Conservation (phyloP, 441 rosid species). For the Adansonia madagascariensis region DNA sequence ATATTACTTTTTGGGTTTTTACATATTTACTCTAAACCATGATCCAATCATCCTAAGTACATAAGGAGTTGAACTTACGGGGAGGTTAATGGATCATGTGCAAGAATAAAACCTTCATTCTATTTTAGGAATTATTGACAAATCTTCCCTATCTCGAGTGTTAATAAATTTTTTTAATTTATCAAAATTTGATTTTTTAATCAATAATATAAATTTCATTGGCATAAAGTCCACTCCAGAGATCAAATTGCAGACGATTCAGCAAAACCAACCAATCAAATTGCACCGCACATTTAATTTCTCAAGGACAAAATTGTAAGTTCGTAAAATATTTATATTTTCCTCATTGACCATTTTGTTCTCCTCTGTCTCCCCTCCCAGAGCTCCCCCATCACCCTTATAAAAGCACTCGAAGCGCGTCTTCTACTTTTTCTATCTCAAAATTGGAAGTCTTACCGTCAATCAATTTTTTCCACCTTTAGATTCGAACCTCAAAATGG, state of each 20-base stretch:
- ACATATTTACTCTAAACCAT: background rate
- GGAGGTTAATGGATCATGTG: no score
- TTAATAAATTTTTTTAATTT: no score
- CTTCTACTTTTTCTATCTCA: background rate
- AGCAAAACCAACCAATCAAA: background rate
- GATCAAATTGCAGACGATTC: background rate
- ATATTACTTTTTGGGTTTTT: background rate
- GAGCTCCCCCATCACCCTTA: background rate
- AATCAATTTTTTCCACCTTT: background rate
- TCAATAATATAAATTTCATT: no score
- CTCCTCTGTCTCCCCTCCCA: background rate
- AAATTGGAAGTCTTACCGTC: background rate
- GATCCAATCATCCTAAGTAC: background rate
- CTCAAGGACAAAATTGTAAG: constrained; percentile 1
- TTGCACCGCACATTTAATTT: constrained; percentile 12
- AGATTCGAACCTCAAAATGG: constrained; percentile 6
- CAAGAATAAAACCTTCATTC: no score
- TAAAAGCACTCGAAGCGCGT: background rate
- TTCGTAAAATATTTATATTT: background rate
- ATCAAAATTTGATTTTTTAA: no score
- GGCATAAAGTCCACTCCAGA: background rate
- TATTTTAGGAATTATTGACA: no score
- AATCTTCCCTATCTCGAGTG: no score
- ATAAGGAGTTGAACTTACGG: no score
- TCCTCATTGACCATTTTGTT: constrained; percentile 14